A percentile compares a stretch with the other conserved stretches of the same genome.
These are phyloP conservation scores for Alnus glutinosa DNA, from an alignment of 306 rosid genomes.

Conservation along the genomic window DNA sequence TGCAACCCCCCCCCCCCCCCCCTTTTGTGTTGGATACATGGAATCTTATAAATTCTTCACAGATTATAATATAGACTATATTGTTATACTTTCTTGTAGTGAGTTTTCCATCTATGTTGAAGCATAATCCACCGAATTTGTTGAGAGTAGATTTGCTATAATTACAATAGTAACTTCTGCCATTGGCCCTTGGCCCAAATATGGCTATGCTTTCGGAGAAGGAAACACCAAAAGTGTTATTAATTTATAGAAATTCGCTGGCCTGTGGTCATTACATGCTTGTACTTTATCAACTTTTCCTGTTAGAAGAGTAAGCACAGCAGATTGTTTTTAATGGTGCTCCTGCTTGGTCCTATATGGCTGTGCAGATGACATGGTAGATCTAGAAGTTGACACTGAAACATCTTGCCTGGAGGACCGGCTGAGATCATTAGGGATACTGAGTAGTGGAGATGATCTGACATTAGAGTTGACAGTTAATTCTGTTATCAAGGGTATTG, in stretches of 20 bases:
- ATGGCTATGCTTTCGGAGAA: not conserved
- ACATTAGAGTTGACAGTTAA: constrained; percentile 37
- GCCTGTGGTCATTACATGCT: constrained; percentile 21
- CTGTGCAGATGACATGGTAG: constrained; percentile 58
- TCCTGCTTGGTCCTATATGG: constrained; percentile 22
- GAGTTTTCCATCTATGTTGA: not conserved
- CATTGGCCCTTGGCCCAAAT: not conserved
- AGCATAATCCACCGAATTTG: not conserved
- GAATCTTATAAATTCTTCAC: not conserved
- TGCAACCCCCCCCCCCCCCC: not conserved
- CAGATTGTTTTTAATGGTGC: constrained; percentile 19
- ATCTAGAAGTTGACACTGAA: constrained; percentile 39
- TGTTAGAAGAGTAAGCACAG: constrained; percentile 14
- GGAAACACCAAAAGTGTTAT: too few relatives aligned
- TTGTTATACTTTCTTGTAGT: not conserved
- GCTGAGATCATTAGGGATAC: constrained; percentile 65
- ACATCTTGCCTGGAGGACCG: constrained; percentile 72
- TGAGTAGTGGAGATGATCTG: constrained; percentile 47
- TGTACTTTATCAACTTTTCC: not conserved
- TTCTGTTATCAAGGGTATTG: constrained; percentile 56
- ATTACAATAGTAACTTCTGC: not conserved
- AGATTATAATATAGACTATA: not conserved
- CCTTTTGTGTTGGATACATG: too few relatives aligned
- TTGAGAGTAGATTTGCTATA: not conserved
- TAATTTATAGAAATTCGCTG: not conserved